Evolutionary conservation across 2,329 filamentous ascomycete species (phyloP).

Genomic region (Paecilomyces sp.): DNA sequence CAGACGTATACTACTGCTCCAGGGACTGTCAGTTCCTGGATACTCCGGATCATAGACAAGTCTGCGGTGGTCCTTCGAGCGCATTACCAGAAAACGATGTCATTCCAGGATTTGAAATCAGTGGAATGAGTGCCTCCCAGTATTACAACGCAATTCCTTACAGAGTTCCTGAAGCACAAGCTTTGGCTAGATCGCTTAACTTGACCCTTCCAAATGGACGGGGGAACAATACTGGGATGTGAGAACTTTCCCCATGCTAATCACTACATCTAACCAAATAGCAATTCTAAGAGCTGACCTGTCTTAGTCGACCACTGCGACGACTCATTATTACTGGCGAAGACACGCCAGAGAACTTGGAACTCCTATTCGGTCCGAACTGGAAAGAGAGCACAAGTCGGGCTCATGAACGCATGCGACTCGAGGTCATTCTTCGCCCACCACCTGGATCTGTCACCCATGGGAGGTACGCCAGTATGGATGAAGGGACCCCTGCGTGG

Average conservation of each 20-base stretch:
- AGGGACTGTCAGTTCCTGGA: neutral
- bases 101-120: neutral
- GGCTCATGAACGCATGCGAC: neutral
- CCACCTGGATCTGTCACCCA: neutral
- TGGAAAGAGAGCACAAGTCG: conserved; percentile 1
- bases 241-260: neutral
- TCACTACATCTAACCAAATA: neutral
- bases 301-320: neutral
- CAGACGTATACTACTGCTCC: neutral
- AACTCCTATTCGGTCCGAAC: neutral
- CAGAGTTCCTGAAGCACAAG: neutral
- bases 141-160: neutral
- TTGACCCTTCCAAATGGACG: neutral
- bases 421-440: neutral
- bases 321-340: conserved; percentile 2
- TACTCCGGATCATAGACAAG: neutral
- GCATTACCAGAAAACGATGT: neutral
- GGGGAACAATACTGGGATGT: neutral
- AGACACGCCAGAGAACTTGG: conserved; percentile 1
- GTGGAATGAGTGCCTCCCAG: neutral
- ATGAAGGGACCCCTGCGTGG: neutral
- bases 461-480: neutral
- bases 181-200: neutral
- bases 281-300: neutral
- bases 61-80: neutral